These are phyloP conservation scores for Globisporangium nagaii DNA, from an alignment of 352 stramenopile species.

Conservation along the genomic window DNA sequence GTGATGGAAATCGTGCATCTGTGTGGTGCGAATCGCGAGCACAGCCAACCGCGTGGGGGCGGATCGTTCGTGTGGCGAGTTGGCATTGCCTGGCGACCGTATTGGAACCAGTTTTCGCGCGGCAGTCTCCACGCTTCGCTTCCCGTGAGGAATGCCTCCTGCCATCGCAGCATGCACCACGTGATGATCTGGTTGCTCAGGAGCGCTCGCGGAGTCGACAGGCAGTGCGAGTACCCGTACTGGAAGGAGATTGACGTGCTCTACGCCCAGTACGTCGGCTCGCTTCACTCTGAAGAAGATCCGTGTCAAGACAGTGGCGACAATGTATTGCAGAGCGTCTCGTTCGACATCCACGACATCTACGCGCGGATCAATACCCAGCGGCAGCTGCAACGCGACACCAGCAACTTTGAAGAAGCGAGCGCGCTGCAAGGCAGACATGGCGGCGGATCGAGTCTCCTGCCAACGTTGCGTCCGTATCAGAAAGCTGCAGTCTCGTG, in stretches of 20 bases:
- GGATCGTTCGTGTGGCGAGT: conserved; percentile 19
- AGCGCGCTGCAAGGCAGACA: not conserved
- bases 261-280: conserved; percentile 22
- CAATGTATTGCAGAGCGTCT: conserved; percentile 7
- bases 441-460: conserved; percentile 18
- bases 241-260: conserved; percentile 47
- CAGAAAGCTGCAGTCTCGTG: conserved; percentile 96
- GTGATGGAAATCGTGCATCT: conserved; percentile 26
- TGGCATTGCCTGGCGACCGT: conserved; percentile 30
- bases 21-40: not conserved
- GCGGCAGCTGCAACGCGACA: conserved; percentile 26
- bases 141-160: conserved; percentile 7
- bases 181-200: conserved; percentile 61
- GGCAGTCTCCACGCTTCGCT: not conserved
- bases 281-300: not conserved
- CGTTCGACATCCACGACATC: conserved; percentile 54
- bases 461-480: conserved; percentile 93
- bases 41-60: not conserved
- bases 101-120: conserved; percentile 11
- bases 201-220: conserved; percentile 4
- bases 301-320: not conserved
- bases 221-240: conserved; percentile 40
- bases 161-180: conserved; percentile 24
- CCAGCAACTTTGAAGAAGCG: conserved; percentile 16
- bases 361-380: conserved; percentile 43